Percentiles rank a stretch among this genome's conserved stretches.
Evolutionary conservation across 805 yeast species (phyloP).

Genomic region (Komagataella mondaviorum): DNA sequence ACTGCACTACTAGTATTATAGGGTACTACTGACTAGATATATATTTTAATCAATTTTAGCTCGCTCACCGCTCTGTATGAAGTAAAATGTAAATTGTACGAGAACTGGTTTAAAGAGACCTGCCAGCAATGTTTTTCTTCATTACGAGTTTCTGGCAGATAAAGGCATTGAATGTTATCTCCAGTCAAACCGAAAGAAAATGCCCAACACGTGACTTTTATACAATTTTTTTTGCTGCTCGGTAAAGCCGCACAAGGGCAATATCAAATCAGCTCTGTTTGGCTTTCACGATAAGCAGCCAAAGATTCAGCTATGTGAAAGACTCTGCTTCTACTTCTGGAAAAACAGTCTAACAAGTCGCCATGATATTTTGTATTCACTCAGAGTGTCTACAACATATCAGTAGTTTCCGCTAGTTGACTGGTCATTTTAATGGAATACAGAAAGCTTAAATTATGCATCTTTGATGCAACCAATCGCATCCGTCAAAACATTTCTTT

Average conservation of each 20-base stretch:
- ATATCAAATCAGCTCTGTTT: not conserved
- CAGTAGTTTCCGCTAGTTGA: not conserved
- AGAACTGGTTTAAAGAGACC: not conserved
- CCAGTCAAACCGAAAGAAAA: not conserved
- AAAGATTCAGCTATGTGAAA: too few species aligned
- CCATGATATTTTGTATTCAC: too few species aligned
- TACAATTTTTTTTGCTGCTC: not conserved
- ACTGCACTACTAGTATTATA: not conserved
- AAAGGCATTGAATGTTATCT: not conserved
- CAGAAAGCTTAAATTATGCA: not conserved
- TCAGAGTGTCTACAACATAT: not conserved
- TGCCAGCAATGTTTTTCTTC: not conserved
- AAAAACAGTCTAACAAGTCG: too few species aligned
- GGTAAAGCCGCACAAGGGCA: not conserved
- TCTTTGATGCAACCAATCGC: not conserved
- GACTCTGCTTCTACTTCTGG: too few species aligned
- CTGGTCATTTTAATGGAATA: not conserved
- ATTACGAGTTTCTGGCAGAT: too few species aligned
- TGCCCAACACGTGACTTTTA: not conserved
- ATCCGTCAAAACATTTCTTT: not conserved
- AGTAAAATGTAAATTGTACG: not conserved
- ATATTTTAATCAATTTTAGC: too few species aligned
- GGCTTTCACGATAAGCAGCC: too few species aligned
- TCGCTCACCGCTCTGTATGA: too few species aligned
- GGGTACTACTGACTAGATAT: too few species aligned